phyloP scores from a whole-genome alignment of 2,329 filamentous ascomycete species.

The Penicillium sp. region DNA sequence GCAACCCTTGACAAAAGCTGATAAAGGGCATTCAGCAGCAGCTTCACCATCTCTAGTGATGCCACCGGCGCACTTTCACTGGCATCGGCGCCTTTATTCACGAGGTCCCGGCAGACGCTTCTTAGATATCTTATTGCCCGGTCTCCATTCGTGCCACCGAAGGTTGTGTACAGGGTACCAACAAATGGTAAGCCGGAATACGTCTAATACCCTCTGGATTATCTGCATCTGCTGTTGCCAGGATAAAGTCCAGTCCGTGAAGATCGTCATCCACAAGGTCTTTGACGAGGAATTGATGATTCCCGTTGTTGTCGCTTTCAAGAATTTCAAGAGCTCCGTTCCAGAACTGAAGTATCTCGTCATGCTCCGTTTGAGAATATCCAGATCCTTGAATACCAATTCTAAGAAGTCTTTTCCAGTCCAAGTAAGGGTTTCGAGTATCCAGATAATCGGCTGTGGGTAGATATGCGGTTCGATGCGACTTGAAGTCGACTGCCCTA shows the following conservation, averaged over 20 bases:
- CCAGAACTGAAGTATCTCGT: slow-evolving; percentile 1
- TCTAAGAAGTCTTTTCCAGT: slow-evolving; percentile 1
- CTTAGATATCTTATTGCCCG: background rate
- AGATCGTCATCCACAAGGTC: background rate
- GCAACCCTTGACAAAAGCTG: background rate
- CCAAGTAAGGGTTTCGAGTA: background rate
- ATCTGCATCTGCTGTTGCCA: slow-evolving; percentile 1
- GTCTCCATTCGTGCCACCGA: slow-evolving; percentile 1
- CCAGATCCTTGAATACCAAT: background rate
- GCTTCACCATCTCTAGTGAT: background rate
- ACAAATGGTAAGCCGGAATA: slow-evolving; percentile 1
- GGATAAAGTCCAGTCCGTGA: background rate
- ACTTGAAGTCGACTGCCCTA: background rate
- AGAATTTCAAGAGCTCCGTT: background rate
- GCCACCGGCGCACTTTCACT: background rate
- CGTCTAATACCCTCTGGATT: background rate
- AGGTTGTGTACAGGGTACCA: background rate
- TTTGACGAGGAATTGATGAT: slow-evolving; percentile 1
- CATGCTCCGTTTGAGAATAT: slow-evolving; percentile 2
- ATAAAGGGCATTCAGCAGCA: slow-evolving; percentile 1
- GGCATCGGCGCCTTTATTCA: background rate
- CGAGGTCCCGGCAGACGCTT: background rate
- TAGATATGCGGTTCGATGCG: background rate
- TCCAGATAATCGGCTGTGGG: background rate
- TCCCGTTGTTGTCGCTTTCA: background rate